Percentiles rank a stretch among this genome's conserved stretches.
These are phyloP conservation scores for Ceratocystis harringtonii DNA, from an alignment of 2,329 filamentous ascomycete genomes.

Conservation along the genomic window DNA sequence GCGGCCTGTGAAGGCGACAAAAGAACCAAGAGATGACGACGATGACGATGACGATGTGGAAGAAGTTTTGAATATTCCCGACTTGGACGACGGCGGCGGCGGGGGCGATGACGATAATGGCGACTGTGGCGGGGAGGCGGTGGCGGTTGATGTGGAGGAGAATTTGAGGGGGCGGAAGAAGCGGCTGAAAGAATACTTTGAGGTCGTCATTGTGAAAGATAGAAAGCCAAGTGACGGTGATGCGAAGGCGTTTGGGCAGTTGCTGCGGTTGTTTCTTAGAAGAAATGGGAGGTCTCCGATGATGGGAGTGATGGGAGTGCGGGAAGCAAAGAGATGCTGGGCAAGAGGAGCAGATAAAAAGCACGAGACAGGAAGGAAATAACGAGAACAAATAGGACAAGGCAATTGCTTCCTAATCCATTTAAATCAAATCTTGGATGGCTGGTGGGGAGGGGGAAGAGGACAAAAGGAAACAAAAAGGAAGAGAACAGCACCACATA, in stretches of 20 bases:
- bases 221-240: background rate
- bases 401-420: too few relatives aligned
- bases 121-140: background rate
- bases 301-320: too few relatives aligned
- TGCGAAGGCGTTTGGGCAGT: background rate
- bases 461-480: conserved; percentile 1
- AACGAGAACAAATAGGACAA: too few relatives aligned
- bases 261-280: background rate
- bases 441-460: background rate
- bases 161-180: conserved; percentile 12
- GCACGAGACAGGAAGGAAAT: too few relatives aligned
- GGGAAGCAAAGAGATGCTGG: too few relatives aligned
- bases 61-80: conserved; percentile 4
- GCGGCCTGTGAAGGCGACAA: conserved; percentile 8
- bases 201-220: conserved; percentile 7
- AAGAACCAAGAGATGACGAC: conserved; percentile 7
- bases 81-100: background rate
- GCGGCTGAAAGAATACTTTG: conserved; percentile 9
- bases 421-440: background rate
- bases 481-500: background rate
- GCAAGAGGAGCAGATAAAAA: too few relatives aligned
- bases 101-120: background rate
- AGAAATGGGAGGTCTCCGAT: background rate
- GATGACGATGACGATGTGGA: conserved; percentile 4
- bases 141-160: conserved; percentile 10